Base-by-base conservation (phyloP, 768 basidiomycete species). In the Suillus fuscotomentosus region DNA sequence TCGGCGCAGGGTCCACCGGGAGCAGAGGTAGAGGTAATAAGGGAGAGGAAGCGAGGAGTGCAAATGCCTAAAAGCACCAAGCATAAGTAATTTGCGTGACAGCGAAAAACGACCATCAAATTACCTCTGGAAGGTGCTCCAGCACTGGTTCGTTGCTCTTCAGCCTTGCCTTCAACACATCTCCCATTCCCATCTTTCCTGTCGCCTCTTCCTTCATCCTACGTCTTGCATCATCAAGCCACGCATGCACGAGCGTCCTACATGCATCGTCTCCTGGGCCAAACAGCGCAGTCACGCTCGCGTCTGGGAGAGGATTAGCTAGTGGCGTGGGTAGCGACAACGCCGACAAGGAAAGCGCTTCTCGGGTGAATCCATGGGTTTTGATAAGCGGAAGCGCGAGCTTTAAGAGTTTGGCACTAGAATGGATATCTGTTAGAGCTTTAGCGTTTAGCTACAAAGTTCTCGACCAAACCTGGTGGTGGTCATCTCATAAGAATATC, bases 311-410 rank as follows among this genome's bases (percentile, higher is more conserved):
- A 53, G 51, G 51, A 53, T 20, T 27, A 53, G 17, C 27, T 20
- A 31, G 51, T 10, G 27, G 51, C 5, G 51, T 53, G 51, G 51
- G 51, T 34, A 53, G 51, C 17, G 78, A 72, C 5, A 90, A 80
- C 8, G 84, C 90, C 24, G 91, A 87, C 56, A 78, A 83, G 4
- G 91, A 82, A 11, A 94, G 81, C 0, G 90, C 82, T 36, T 86
- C 80, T 22, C 92, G 85, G 13, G 92, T 89, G 73, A 94, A 94
- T 10, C 92, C 92, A 67, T 91, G 83, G 7, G 82, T 81, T 63
- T 72, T 73, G 54, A 94, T 81, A 24, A 92, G 80, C 3, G 90
- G 88, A 1, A 91, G 55, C 0, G 92, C 86, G 36, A 84, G 80
- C 66, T 84, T 81, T 22, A 94, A 76, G 10, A 92, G 79, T 53